Evolutionary conservation across 331 rosid species (phyloP).

Genomic region (Dryas integrifolia): DNA sequence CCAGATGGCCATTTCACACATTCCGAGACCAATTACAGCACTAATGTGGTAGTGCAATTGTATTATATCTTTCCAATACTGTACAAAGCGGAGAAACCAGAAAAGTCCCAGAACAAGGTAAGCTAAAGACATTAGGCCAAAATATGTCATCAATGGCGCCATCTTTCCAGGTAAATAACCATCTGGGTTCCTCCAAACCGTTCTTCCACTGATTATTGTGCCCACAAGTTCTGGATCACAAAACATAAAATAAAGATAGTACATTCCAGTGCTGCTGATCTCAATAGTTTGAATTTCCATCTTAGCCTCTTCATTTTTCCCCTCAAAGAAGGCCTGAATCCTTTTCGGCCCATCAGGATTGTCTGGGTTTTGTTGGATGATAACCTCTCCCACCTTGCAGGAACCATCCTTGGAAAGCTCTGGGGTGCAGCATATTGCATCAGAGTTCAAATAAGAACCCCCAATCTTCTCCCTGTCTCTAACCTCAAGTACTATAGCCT

Average conservation of each 20-base stretch:
- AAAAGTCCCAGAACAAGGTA: slow-evolving; percentile 63
- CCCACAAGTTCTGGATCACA: slow-evolving; percentile 77
- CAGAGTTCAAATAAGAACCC: slow-evolving; percentile 64
- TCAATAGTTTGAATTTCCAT: slow-evolving; percentile 54
- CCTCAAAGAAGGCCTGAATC: slow-evolving; percentile 67
- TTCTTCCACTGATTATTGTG: slow-evolving; percentile 63
- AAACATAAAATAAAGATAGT: slow-evolving; percentile 72
- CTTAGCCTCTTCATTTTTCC: slow-evolving; percentile 56
- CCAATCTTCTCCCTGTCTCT: slow-evolving; percentile 70
- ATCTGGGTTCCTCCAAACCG: slow-evolving; percentile 85
- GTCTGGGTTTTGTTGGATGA: slow-evolving; percentile 54
- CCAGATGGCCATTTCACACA: slow-evolving; percentile 92
- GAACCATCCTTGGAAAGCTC: slow-evolving; percentile 68
- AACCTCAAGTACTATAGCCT: slow-evolving; percentile 66
- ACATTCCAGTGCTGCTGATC: slow-evolving; percentile 76
- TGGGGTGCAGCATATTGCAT: slow-evolving; percentile 72
- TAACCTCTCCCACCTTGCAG: slow-evolving; percentile 81
- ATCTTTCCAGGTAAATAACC: slow-evolving; percentile 84
- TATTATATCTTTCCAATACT: slow-evolving; percentile 67
- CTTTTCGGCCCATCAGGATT: slow-evolving; percentile 58
- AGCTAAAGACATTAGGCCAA: slow-evolving; percentile 72
- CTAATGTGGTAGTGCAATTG: slow-evolving; percentile 77
- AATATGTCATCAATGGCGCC: slow-evolving; percentile 70
- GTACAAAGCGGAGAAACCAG: slow-evolving; percentile 72
- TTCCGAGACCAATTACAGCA: slow-evolving; percentile 73